Conservation (phyloP, 2,329 filamentous ascomycete genomes). For the Penicillium paneum region DNA sequence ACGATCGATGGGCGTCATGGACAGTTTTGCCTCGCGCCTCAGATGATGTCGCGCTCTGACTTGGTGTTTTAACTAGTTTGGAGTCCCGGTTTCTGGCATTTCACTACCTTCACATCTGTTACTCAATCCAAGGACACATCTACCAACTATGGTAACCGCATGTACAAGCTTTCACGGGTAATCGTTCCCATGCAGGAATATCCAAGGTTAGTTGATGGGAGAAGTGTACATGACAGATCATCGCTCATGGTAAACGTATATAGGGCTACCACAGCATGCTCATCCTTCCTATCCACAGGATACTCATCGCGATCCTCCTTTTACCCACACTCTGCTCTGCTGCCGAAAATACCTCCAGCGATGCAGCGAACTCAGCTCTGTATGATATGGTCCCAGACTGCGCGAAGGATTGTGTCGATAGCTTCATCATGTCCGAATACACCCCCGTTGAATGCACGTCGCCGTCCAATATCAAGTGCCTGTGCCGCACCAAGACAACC, state of each 20-base stretch:
- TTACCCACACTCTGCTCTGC: slow-evolving; percentile 24
- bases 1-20: slow-evolving; percentile 11
- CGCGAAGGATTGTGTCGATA: slow-evolving; percentile 59
- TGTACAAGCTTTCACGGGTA: slow-evolving; percentile 26
- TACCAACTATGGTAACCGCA: slow-evolving; percentile 26
- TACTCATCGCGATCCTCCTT: slow-evolving; percentile 25
- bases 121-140: not conserved
- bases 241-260: slow-evolving; percentile 16
- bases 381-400: slow-evolving; percentile 55
- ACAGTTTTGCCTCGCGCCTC: slow-evolving; percentile 15
- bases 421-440: slow-evolving; percentile 62
- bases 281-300: slow-evolving; percentile 27
- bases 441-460: slow-evolving; percentile 38
- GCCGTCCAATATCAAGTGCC: slow-evolving; percentile 56
- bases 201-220: slow-evolving; percentile 17
- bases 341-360: slow-evolving; percentile 13
- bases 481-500: slow-evolving; percentile 59
- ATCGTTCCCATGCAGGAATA: slow-evolving; percentile 18
- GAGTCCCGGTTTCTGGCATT: not conserved
- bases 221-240: not conserved
- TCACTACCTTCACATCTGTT: not conserved
- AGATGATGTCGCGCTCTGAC: slow-evolving; percentile 4
- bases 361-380: slow-evolving; percentile 28
- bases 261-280: slow-evolving; percentile 37
- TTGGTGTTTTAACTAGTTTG: slow-evolving; percentile 19